phyloP scores from a whole-genome alignment of 2,329 filamentous ascomycete species.

The Thermomyces lanuginosus region DNA sequence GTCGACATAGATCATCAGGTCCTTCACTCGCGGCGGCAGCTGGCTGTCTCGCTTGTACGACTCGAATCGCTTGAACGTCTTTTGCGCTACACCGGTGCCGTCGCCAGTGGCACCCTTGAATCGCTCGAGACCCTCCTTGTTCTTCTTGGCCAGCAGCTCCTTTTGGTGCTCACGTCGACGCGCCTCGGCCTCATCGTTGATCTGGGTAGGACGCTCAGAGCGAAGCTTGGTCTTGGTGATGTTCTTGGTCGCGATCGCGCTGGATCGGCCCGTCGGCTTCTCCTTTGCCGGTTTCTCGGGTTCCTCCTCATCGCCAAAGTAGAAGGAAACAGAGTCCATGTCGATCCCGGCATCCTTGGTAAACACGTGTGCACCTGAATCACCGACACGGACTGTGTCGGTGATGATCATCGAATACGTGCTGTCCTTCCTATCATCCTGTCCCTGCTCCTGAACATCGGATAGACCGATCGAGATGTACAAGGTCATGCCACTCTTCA shows the following conservation, averaged over 20 bases:
- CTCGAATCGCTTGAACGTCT: constrained; percentile 98
- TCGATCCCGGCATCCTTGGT: constrained; percentile 85
- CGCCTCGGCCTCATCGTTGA: constrained; percentile 78
- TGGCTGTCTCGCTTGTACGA: constrained; percentile 98
- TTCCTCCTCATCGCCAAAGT: constrained; percentile 86
- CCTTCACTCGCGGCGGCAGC: constrained; percentile 64
- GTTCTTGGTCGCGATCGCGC: constrained; percentile 82
- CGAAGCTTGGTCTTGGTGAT: constrained; percentile 87
- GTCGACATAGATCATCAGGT: constrained; percentile 80
- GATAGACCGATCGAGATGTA: constrained; percentile 78
- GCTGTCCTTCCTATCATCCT: constrained; percentile 79
- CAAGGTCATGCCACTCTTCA: constrained; percentile 96
- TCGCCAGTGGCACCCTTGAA: constrained; percentile 75
- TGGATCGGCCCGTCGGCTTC: constrained; percentile 61
- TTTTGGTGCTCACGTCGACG: constrained; percentile 83
- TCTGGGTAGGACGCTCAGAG: constrained; percentile 73
- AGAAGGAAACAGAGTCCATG: constrained; percentile 89
- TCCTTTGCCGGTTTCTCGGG: constrained; percentile 74
- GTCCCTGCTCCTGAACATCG: constrained; percentile 71
- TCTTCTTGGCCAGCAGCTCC: constrained; percentile 72
- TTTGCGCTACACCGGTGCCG: constrained; percentile 78
- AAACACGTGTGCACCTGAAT: constrained; percentile 55
- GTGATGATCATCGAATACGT: constrained; percentile 78
- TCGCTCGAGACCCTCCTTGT: constrained; percentile 67
- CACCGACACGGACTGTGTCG: constrained; percentile 80